Base-by-base conservation (phyloP, 257 asterid species). In the Lantana camara region DNA sequence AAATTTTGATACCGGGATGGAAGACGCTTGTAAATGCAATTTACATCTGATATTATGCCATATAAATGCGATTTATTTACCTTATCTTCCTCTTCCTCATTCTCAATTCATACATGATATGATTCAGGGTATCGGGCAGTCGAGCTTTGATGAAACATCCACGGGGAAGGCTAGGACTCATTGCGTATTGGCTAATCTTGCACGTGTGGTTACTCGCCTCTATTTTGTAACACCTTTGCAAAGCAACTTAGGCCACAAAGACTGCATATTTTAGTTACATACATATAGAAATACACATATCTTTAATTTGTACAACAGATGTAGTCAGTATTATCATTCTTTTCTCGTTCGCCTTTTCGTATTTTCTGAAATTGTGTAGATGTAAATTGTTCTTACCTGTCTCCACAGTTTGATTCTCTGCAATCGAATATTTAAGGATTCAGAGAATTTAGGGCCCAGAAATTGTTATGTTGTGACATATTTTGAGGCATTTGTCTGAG, bases 141-240 rank as follows among this genome's bases (percentile, higher is more conserved):
- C 85, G 95, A 69, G 95, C 82, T 62, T 68, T 94, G 73, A 94
- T 90, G 97, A 86, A 79, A 57, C 97, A 71, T 74, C 99, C 99
- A 8, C 80, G 95, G 76, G 95, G 91, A 48, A 90, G 99, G 79
- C 76, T 94, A 17, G 85, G 97, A 17, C 72, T 94, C 55, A 57
- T 94, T 54, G 86, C 90, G 9, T 94, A 94, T 76, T 87, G 88
- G 74, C 82, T 94, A 41, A 52, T 86, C 69, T 52, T 94, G 79
- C 99, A 94, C 71, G 69, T 94, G 54, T 94, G 95, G 96, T 71
- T 90, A 44, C 74, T 90, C 22, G 99, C 84, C 67, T 56, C 91
- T 78, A 70, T 94, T 74, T 83, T 90, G 86, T 93, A 75, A 80
- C 53, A 27, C 54, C 29, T 24, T 53, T 56, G 68, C 32, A 65